Evolutionary conservation across 345 rosid species (phyloP).

Genomic region (Firmiana major): DNA sequence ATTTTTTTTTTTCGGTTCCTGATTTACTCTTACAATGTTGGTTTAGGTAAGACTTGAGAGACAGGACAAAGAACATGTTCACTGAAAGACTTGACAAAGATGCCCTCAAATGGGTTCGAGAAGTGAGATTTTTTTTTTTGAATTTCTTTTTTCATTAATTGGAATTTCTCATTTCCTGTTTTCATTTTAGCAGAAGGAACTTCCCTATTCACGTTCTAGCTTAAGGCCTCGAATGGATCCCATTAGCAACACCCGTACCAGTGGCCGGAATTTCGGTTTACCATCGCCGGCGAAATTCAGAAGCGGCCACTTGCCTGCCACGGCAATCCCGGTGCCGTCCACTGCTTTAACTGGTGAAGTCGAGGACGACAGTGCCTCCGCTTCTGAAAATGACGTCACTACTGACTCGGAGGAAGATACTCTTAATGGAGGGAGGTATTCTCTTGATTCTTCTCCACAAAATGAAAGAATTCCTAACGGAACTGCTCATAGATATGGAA

Average conservation of each 20-base stretch:
- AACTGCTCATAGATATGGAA: slow-evolving; percentile 30
- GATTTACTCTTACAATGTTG: neutral
- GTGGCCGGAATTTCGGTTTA: slow-evolving; percentile 38
- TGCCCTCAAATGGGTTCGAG: slow-evolving; percentile 47
- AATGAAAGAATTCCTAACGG: slow-evolving; percentile 45
- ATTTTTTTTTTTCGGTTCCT: neutral
- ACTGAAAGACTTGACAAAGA: slow-evolving; percentile 49
- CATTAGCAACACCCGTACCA: slow-evolving; percentile 22
- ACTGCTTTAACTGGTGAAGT: slow-evolving; percentile 30
- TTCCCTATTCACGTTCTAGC: slow-evolving; percentile 32
- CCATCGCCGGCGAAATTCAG: slow-evolving; percentile 61
- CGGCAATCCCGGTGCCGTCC: slow-evolving; percentile 45
- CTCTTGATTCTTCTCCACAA: slow-evolving; percentile 67
- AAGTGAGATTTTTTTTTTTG: slow-evolving; percentile 22
- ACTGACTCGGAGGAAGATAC: slow-evolving; percentile 63
- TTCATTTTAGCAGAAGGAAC: slow-evolving; percentile 29
- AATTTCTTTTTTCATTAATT: neutral
- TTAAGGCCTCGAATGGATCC: slow-evolving; percentile 37
- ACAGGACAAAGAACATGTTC: slow-evolving; percentile 30
- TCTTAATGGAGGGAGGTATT: slow-evolving; percentile 40
- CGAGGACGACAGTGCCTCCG: slow-evolving; percentile 35
- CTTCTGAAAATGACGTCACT: slow-evolving; percentile 58
- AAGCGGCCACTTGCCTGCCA: slow-evolving; percentile 55
- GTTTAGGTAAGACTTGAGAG: slow-evolving; percentile 9
- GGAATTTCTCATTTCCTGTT: slow-evolving; percentile 1